Evolutionary conservation across 2,329 filamentous ascomycete species (phyloP).

Genomic region (Cladosporium sp.): DNA sequence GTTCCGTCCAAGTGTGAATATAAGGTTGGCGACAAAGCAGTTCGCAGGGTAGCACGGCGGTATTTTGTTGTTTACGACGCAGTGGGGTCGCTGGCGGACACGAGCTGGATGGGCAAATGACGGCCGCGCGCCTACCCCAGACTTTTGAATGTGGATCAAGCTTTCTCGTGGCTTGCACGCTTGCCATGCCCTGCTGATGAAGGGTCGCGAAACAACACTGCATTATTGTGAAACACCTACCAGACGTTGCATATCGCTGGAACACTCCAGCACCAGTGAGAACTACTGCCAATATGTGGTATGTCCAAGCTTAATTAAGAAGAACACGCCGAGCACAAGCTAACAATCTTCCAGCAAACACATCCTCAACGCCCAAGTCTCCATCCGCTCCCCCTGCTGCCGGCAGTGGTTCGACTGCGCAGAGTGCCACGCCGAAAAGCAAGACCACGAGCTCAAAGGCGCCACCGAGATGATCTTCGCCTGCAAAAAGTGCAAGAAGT

Average conservation of each 20-base stretch:
- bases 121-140: constrained; percentile 1
- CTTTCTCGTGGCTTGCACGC: neutral
- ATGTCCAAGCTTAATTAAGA: neutral
- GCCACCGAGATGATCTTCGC: constrained; percentile 82
- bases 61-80: neutral
- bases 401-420: constrained; percentile 98
- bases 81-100: neutral
- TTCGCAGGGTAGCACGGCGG: neutral
- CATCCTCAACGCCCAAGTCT: constrained; percentile 94
- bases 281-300: constrained; percentile 27
- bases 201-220: neutral
- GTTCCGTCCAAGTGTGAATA: neutral
- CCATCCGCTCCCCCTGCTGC: constrained; percentile 94
- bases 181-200: no score
- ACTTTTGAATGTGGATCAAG: neutral
- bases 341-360: constrained; percentile 67
- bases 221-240: neutral
- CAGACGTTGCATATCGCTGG: neutral
- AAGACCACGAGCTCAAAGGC: constrained; percentile 68
- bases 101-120: neutral
- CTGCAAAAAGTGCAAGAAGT: constrained; percentile 99
- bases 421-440: constrained; percentile 80
- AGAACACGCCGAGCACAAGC: neutral
- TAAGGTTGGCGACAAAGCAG: no score
- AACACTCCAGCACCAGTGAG: neutral